Evolutionary conservation across 352 stramenopile genomes (phyloP), one percentile per base, ranked within the genome.

Genomic region (Pythium brachiatum): DNA sequence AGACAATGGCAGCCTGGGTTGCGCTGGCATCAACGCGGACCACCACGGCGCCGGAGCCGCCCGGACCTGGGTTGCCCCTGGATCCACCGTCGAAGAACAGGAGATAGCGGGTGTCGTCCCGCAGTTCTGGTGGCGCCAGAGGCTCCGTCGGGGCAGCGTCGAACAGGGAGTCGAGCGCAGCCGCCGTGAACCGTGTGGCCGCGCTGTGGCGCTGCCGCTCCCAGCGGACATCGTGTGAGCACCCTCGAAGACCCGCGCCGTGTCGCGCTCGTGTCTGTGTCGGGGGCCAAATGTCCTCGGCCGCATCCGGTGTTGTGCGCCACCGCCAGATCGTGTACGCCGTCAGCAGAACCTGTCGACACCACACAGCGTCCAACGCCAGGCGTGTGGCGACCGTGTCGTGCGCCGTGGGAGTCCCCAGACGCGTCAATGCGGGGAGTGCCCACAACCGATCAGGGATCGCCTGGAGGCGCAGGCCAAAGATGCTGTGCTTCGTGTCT

Each of bases 11-110:
- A 1, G 36, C 3, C 0, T 4, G 11, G 2, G 20, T 12, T 7
- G 32, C 52, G 20, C 21, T 12, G 53, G 23, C 12, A 1, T 2
- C 21, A 8, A 51, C 25, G 20, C 20, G 9, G 13, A 38, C 53
- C 2, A 60, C 36, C 3, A 60, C 36, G 13, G 36, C 43, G 6
- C 36, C 53, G 15, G 31, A 36, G 9, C 53, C 53, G 6, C 53
- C 53, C 6, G 53, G 53, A 4, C 53, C 21, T n/a, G n/a, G n/a
- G n/a, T n/a, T n/a, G n/a, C n/a, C n/a, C n/a, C n/a, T n/a, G n/a
- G n/a, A n/a, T n/a, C 53, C 53, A 2, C 53, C 53, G 18, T 60
- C 34, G 18, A 51, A 60, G 18, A 60, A 60, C 5, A 60, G 39
- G 11, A 60, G 7, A 25, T 36, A 58, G 38, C 38, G 38, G 38